Base-by-base conservation (phyloP, 805 yeast genomes). In the Lipomyces orientalis region DNA sequence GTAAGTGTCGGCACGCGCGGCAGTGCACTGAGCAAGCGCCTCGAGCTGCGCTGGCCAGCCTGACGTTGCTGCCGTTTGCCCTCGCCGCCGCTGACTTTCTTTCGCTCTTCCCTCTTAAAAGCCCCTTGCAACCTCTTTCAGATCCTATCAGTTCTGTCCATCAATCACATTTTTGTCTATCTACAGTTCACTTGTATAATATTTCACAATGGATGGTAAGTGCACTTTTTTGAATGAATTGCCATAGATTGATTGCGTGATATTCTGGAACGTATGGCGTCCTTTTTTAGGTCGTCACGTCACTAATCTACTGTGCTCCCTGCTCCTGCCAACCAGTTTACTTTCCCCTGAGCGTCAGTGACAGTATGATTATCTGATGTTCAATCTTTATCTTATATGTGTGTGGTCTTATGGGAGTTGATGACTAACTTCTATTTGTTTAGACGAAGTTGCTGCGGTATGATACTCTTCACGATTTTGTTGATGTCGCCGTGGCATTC, bases 361-460 rank as follows among this genome's bases (percentile, higher is more conserved):
- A 19, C 49, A 43, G n/a, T 4, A 43, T 16, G 49, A 43, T 19
- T n/a, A 4, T 12, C 16, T 43, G 8, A 16, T 1, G 7, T 43
- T 0, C 49, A 43, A 43, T 43, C 49, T 7, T 7, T 16, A 12
- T 43, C 25, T 43, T 8, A 9, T 14, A 33, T 64, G 22, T 51
- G 37, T 52, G 33, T 52, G 22, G 51, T 54, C 54, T 29, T 58
- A n/a, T 46, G 25, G 57, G 39, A 58, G 60, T 65, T 19, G 56
- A 29, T 55, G 35, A 7, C 51, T 34, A 56, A 37, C 51, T 57
- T 35, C 12, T 34, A 31, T 49, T 49, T 55, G 49, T 70, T 73
- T 67, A 81, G 84, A 81, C 80, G 84, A 81, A 77, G 82, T 82
- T 74, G 83, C 83, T 75, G 84, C 84, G 69, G 83, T 81, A 81